A percentile compares a stretch with the other conserved stretches of the same genome.
These are phyloP conservation scores for Backusella macrospora DNA, from an alignment of 192 early-diverging fungal genomes.

Conservation along the genomic window DNA sequence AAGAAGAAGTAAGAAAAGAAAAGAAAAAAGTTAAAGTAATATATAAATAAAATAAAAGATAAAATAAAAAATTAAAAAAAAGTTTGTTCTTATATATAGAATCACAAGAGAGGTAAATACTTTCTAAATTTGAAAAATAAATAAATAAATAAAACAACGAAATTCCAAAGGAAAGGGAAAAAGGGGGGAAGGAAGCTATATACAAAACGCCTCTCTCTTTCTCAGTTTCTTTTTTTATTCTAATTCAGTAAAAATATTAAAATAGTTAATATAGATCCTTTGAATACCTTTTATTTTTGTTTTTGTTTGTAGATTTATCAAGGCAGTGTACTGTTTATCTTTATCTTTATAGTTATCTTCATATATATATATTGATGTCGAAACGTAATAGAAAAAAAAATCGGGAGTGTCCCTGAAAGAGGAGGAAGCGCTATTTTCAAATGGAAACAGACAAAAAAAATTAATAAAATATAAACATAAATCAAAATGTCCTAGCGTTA, in stretches of 20 bases:
- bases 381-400: not conserved
- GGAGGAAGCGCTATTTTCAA: not conserved
- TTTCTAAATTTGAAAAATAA: conserved; percentile 8
- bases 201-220: conserved; percentile 10
- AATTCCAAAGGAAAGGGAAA: conserved; percentile 2
- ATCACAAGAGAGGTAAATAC: conserved; percentile 9
- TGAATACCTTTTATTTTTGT: not conserved
- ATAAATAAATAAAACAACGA: conserved; percentile 8
- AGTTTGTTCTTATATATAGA: not conserved
- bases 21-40: not conserved
- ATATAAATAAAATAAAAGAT: not conserved
- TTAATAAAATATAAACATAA: not conserved
- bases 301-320: not conserved
- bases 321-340: not conserved
- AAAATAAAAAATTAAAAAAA: not conserved
- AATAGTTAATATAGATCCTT: conserved; percentile 2
- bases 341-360: not conserved
- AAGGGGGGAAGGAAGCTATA: not conserved
- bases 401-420: conserved; percentile 4
- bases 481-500: not conserved
- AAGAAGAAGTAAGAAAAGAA: not conserved
- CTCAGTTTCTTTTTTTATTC: not conserved
- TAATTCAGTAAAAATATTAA: conserved; percentile 5
- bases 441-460: conserved; percentile 2
- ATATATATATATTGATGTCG: no score